These are phyloP conservation scores for Jaapia argillacea DNA, from an alignment of 768 basidiomycete genomes.

Conservation along the genomic window DNA sequence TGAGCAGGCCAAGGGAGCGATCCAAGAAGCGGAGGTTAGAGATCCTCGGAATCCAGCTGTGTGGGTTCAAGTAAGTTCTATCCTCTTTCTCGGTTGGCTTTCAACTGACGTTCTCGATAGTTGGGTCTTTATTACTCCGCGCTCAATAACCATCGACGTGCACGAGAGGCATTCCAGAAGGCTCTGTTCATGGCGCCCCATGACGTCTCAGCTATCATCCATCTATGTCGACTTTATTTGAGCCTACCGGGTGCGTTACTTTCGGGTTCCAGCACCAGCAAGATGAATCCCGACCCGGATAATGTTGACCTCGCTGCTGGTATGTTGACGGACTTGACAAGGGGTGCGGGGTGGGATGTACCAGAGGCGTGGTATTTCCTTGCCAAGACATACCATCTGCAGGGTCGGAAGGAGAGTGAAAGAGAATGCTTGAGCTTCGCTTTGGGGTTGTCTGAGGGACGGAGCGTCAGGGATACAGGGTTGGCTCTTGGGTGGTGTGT, in stretches of 20 bases:
- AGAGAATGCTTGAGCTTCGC: slow-evolving; percentile 68
- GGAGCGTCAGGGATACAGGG: slow-evolving; percentile 55
- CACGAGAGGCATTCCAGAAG: slow-evolving; percentile 74
- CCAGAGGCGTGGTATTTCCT: slow-evolving; percentile 95
- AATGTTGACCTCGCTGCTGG: slow-evolving; percentile 79
- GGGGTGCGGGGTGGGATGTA: slow-evolving; percentile 80
- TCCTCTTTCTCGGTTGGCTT: neutral
- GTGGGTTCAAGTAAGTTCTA: slow-evolving; percentile 78
- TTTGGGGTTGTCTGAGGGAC: slow-evolving; percentile 47
- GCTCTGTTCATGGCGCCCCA: slow-evolving; percentile 82
- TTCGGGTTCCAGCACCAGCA: slow-evolving; percentile 3
- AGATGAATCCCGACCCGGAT: slow-evolving; percentile 17
- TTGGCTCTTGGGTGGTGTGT: slow-evolving; percentile 63
- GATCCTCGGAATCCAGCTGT: slow-evolving; percentile 84
- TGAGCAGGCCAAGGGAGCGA: slow-evolving; percentile 83
- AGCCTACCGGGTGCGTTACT: slow-evolving; percentile 19
- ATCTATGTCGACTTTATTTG: slow-evolving; percentile 72
- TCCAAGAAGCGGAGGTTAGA: slow-evolving; percentile 88
- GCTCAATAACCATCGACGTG: slow-evolving; percentile 43
- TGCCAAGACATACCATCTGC: slow-evolving; percentile 69
- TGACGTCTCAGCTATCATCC: slow-evolving; percentile 67
- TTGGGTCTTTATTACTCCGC: slow-evolving; percentile 67
- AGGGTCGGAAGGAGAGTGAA: slow-evolving; percentile 61
- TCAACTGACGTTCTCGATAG: slow-evolving; percentile 23
- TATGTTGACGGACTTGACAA: slow-evolving; percentile 66